Percentiles rank a stretch among this genome's conserved stretches.
Evolutionary conservation across 805 yeast species (phyloP).

Genomic region (Pichia cabralensis): DNA sequence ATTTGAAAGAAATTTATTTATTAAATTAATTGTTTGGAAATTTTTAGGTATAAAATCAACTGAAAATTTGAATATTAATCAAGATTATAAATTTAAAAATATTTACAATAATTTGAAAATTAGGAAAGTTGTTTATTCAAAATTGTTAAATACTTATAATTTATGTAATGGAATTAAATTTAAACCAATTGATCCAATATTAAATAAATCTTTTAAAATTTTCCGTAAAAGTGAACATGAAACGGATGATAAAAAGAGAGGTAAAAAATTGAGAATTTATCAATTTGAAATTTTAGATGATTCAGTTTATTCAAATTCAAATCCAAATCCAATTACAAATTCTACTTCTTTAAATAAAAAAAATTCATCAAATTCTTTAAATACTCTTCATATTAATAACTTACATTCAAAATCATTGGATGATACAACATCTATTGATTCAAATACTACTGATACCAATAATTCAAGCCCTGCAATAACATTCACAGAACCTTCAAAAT

Average conservation of each 20-base stretch:
- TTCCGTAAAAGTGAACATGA: not conserved
- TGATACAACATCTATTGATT: too few species aligned
- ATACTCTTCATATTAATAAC: too few species aligned
- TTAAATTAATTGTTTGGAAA: conserved; percentile 61
- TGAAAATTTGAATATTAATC: conserved; percentile 2
- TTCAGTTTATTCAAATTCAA: conserved; percentile 36
- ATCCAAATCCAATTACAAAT: not conserved
- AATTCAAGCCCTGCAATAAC: too few species aligned
- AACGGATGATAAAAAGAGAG: conserved; percentile 12
- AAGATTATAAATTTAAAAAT: conserved; percentile 11
- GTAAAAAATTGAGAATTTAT: conserved; percentile 39
- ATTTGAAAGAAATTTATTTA: conserved; percentile 58
- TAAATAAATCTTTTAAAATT: conserved; percentile 41
- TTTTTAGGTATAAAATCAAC: conserved; percentile 26
- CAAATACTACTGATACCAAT: too few species aligned
- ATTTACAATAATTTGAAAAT: conserved; percentile 10
- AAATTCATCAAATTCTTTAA: not conserved
- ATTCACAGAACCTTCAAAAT: too few species aligned
- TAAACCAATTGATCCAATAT: conserved; percentile 28
- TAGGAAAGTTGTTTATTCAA: conserved; percentile 20
- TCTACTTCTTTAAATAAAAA: not conserved
- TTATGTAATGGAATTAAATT: conserved; percentile 12
- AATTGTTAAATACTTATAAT: conserved; percentile 24
- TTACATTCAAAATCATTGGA: too few species aligned
- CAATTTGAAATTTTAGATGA: conserved; percentile 61